phyloP scores from a whole-genome alignment of 1,284 basidiomycete genomes.

The Dichomitus squalens region DNA sequence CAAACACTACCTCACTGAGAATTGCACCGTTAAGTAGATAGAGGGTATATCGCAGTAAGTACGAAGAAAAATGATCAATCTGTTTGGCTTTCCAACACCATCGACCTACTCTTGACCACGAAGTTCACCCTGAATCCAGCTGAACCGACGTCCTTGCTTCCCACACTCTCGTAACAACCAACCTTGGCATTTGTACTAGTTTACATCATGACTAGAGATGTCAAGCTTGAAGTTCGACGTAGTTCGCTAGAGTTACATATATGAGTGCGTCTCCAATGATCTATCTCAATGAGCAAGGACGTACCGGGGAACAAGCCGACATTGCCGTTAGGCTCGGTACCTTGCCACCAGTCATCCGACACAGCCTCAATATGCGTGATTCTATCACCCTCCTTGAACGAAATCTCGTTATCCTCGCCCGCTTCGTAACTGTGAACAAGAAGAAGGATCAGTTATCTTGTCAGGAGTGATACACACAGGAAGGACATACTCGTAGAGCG shows the following conservation, averaged over 20 bases:
- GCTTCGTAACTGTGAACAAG: conserved; percentile 69
- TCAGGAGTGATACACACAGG: not conserved
- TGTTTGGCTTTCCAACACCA: too few relatives aligned
- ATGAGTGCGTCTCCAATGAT: not conserved
- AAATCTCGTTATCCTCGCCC: conserved; percentile 86
- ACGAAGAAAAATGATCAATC: too few relatives aligned
- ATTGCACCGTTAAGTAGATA: too few relatives aligned
- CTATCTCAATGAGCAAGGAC: conserved; percentile 29
- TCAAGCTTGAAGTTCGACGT: conserved; percentile 54
- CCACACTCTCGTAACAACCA: too few relatives aligned
- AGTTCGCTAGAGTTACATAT: conserved; percentile 48
- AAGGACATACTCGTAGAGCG: conserved; percentile 72
- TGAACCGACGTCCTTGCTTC: too few relatives aligned
- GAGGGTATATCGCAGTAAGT: too few relatives aligned
- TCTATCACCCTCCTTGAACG: conserved; percentile 80
- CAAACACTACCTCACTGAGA: too few relatives aligned
- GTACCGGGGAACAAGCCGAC: conserved; percentile 85
- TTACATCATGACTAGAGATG: too few relatives aligned
- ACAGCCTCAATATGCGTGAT: conserved; percentile 75
- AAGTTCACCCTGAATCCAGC: too few relatives aligned
- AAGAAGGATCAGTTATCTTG: not conserved
- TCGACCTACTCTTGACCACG: too few relatives aligned
- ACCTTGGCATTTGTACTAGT: too few relatives aligned
- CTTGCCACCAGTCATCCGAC: conserved; percentile 91
- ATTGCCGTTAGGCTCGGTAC: conserved; percentile 60